These are phyloP conservation scores for Sporothrix phasma DNA, from an alignment of 2,329 filamentous ascomycete species.

Conservation along the genomic window DNA sequence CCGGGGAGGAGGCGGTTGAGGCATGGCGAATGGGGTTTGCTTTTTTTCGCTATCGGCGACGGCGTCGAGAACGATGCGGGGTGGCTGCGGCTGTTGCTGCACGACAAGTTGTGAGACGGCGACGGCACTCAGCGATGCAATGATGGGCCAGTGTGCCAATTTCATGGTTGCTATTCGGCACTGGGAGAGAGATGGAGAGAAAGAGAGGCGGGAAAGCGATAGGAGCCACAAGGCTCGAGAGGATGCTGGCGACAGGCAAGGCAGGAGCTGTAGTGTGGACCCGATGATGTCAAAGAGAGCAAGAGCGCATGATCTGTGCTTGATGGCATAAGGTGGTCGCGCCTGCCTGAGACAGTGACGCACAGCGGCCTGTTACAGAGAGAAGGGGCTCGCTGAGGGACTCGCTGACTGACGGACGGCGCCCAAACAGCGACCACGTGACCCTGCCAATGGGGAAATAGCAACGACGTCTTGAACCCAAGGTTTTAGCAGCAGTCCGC, in stretches of 20 bases:
- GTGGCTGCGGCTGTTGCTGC: conserved; percentile 1
- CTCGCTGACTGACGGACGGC: background rate
- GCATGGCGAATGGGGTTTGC: conserved; percentile 16
- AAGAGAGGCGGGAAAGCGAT: background rate
- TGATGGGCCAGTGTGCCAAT: conserved; percentile 5
- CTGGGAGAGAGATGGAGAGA: background rate
- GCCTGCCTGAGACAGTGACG: conserved; percentile 4
- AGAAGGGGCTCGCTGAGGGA: background rate
- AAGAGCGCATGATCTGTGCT: background rate
- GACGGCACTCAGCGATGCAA: conserved; percentile 16
- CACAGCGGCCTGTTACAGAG: background rate
- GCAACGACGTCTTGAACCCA: background rate
- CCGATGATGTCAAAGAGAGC: conserved; percentile 11
- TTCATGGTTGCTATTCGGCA: conserved; percentile 11
- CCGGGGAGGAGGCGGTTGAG: conserved; percentile 19
- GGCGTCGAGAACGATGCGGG: background rate
- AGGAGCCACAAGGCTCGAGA: background rate
- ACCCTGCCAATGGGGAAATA: background rate
- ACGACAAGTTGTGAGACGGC: conserved; percentile 16
- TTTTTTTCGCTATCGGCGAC: background rate
- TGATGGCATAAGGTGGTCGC: background rate
- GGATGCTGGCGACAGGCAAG: background rate
- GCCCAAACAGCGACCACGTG: background rate
- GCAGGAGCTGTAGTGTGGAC: conserved; percentile 1
- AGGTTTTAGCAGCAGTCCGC: background rate